Evolutionary conservation across 2,329 filamentous ascomycete genomes (phyloP).

Genomic region (Pyrenochaeta sp.): DNA sequence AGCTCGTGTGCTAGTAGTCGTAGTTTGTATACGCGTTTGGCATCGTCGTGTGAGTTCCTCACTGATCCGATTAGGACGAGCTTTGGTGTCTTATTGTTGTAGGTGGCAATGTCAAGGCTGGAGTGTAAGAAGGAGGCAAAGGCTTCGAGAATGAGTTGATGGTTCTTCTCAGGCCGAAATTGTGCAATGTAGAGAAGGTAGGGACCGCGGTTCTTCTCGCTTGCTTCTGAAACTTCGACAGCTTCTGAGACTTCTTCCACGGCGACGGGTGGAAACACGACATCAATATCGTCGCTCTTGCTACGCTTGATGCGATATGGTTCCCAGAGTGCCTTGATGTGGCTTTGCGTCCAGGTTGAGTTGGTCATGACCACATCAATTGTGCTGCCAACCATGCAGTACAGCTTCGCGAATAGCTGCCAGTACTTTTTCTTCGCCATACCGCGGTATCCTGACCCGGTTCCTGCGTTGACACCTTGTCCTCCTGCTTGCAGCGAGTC

Average conservation of each 20-base stretch:
- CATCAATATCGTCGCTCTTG: slow-evolving; percentile 66
- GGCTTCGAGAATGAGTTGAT: slow-evolving; percentile 82
- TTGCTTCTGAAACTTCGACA: slow-evolving; percentile 74
- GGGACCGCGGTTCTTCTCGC: slow-evolving; percentile 73
- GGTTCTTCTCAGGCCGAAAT: slow-evolving; percentile 97
- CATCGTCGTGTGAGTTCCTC: slow-evolving; percentile 78
- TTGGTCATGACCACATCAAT: slow-evolving; percentile 98
- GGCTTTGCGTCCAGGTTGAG: slow-evolving; percentile 84
- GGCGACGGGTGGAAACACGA: slow-evolving; percentile 91
- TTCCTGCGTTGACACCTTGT: slow-evolving; percentile 81
- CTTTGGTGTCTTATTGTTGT: slow-evolving; percentile 64
- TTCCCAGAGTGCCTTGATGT: slow-evolving; percentile 84
- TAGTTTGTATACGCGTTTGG: slow-evolving; percentile 85
- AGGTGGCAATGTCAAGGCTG: slow-evolving; percentile 36
- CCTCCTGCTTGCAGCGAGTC: slow-evolving; percentile 70
- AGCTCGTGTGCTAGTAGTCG: slow-evolving; percentile 87
- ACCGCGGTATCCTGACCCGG: slow-evolving; percentile 77
- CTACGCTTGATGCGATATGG: slow-evolving; percentile 52
- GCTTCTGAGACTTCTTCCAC: slow-evolving; percentile 82
- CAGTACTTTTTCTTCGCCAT: slow-evolving; percentile 82
- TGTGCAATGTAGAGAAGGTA: slow-evolving; percentile 93
- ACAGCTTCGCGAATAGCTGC: slow-evolving; percentile 82
- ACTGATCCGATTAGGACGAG: slow-evolving; percentile 91
- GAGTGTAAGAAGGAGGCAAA: slow-evolving; percentile 75
- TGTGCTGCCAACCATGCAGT: slow-evolving; percentile 81